Evolutionary conservation across 1,139 yeast genomes (phyloP).

Genomic region (Candida frijolesensis): DNA sequence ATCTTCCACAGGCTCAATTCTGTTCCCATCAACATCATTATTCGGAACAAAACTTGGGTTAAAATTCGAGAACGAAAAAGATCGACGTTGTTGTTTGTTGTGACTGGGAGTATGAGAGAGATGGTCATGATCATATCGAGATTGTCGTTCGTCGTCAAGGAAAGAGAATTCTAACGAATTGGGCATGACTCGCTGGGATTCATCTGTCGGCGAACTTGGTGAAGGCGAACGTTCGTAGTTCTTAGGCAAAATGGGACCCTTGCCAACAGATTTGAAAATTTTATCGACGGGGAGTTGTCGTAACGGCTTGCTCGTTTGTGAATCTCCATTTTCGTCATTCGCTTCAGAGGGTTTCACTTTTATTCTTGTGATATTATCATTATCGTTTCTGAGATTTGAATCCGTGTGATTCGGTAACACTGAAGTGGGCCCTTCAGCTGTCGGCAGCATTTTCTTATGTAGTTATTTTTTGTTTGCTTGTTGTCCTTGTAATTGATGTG

Average conservation of each 20-base stretch:
- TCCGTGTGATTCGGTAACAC: not conserved
- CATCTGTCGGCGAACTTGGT: conserved; percentile 14
- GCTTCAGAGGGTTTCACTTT: conserved; percentile 1
- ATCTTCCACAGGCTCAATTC: conserved; percentile 1
- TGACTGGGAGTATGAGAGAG: conserved; percentile 16
- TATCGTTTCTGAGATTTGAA: not conserved
- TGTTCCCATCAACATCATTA: conserved; percentile 8
- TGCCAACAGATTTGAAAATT: conserved; percentile 8
- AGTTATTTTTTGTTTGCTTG: not conserved
- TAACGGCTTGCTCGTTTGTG: conserved; percentile 2
- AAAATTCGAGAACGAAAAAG: conserved; percentile 5
- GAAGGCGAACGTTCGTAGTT: not conserved
- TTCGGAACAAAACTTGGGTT: conserved; percentile 9
- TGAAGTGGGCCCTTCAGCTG: not conserved
- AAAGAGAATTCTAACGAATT: conserved; percentile 33
- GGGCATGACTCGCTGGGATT: conserved; percentile 26
- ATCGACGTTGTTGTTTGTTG: conserved; percentile 9
- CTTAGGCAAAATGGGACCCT: conserved; percentile 4
- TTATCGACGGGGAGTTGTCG: conserved; percentile 8
- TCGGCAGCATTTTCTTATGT: conserved; percentile 4
- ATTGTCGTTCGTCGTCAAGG: conserved; percentile 27
- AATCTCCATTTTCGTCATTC: not conserved
- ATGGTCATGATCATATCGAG: conserved; percentile 29
- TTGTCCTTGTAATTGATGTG: no score
- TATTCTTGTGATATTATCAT: not conserved